Evolutionary conservation across 495 filamentous ascomycete species (phyloP), one percentile per base, ranked within the genome.

Genomic region (Pyrenula massariospora): DNA sequence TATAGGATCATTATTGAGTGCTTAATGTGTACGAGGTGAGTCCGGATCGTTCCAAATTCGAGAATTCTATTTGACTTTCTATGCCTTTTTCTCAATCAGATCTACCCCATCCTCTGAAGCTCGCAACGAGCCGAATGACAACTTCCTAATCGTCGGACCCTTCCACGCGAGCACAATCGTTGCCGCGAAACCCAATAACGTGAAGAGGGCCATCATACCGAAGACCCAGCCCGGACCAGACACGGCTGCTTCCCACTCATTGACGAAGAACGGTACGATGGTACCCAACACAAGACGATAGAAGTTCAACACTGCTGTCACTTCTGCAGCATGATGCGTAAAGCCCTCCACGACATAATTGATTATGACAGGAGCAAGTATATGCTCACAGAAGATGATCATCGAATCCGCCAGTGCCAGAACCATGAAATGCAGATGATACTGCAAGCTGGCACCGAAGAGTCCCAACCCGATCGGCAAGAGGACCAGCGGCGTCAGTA

Each of bases 271-370:
- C 31, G 64, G 59, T 8, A 69, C 59, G 1, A 63, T 63, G 21
- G 73, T 56, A 0, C 70, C 72, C 19, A 73, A 65, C 0, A 63
- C 54, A 2, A 72, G 54, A 0, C 71, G 64, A 53, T 65, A 70
- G 19, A 61, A 60, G 52, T 70, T 68, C 25, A 71, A 53, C 5
- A 63, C 58, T 19, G 68, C 59, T 2, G 60, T 57, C 19, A 66
- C 69, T 58, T 74, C 70, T 3, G 63, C 60, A 2, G 69, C 63
- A 22, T 57, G 49, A 53, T 67, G 57, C 24, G 57, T 54, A 60
- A 73, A 74, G 50, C 63, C 68, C 51, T 77, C 72, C 47, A 64
- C 63, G 22, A 74, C 61, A 42, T 77, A 77, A 53, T 74, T 75
- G 23, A 69, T 58, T n/a, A 64, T 61, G 3, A 74, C 63, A 3